A percentile compares a stretch with the other conserved stretches of the same genome.
Evolutionary conservation across 306 rosid species (phyloP).

Genomic region (Pterocarpus macrocarpus): DNA sequence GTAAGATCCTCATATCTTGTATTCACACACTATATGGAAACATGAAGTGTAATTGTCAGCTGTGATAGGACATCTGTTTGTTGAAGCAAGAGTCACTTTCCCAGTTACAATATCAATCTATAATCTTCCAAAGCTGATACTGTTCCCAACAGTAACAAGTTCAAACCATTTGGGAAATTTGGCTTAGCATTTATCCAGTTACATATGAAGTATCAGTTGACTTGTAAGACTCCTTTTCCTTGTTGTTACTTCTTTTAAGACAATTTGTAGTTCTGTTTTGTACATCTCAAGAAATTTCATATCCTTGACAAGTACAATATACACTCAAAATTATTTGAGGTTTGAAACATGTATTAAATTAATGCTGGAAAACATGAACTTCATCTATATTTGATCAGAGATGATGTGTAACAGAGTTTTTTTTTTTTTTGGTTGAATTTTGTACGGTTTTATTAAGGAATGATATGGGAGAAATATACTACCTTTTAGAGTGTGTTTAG

Average conservation of each 20-base stretch:
- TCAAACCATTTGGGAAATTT: neutral
- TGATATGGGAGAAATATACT: too few relatives aligned
- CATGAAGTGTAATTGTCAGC: conserved; percentile 31
- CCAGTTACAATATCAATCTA: conserved; percentile 1
- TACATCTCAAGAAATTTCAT: neutral
- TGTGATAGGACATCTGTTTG: conserved; percentile 30
- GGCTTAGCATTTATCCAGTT: neutral
- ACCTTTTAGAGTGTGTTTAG: too few relatives aligned
- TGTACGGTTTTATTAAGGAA: too few relatives aligned
- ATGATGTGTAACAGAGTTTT: too few relatives aligned
- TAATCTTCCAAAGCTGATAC: conserved; percentile 42
- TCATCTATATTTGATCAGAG: too few relatives aligned
- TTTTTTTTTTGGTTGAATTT: too few relatives aligned
- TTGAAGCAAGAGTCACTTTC: conserved; percentile 44
- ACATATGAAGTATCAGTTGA: neutral
- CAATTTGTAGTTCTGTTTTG: neutral
- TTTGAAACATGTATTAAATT: neutral
- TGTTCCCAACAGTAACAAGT: conserved; percentile 14
- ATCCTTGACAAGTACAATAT: neutral
- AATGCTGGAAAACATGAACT: too few relatives aligned
- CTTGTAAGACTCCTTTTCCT: neutral
- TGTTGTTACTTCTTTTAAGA: too few relatives aligned
- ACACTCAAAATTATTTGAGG: neutral
- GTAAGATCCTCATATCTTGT: conserved; percentile 19
- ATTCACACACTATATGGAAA: conserved; percentile 40